Evolutionary conservation across 1,139 yeast species (phyloP).

Genomic region (Zhuliangozyma parablackwelliae): DNA sequence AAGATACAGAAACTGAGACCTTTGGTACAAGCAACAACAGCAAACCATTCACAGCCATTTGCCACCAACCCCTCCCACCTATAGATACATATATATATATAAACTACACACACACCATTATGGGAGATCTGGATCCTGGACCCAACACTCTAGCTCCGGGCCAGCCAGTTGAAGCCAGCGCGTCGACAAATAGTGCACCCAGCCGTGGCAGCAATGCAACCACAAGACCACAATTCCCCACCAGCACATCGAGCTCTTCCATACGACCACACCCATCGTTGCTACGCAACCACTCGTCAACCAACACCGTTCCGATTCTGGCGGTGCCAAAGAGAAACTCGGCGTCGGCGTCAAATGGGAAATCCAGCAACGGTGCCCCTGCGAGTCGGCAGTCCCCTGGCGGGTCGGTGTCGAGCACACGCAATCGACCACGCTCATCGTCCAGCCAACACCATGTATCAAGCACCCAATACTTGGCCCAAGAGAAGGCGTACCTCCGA

Average conservation of each 20-base stretch:
- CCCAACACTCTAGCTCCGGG: too few species aligned
- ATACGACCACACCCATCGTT: neutral
- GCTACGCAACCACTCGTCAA: neutral
- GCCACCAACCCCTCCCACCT: too few species aligned
- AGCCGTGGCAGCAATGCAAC: neutral
- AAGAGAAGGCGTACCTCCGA: constrained; percentile 65
- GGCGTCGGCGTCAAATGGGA: neutral
- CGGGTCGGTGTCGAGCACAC: neutral
- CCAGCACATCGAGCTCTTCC: neutral
- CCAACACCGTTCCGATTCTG: too few species aligned
- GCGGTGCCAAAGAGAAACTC: neutral
- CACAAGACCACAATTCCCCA: neutral
- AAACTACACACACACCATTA: too few species aligned
- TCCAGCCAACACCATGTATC: constrained; percentile 19
- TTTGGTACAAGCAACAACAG: too few species aligned
- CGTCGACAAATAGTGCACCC: too few species aligned
- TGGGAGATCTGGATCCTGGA: too few species aligned
- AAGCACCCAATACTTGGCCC: constrained; percentile 48
- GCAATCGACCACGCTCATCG: constrained; percentile 11
- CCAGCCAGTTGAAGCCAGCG: too few species aligned
- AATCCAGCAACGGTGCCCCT: neutral
- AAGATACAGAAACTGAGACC: too few species aligned
- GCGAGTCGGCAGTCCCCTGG: neutral
- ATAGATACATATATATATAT: too few species aligned
- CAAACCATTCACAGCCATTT: too few species aligned